Evolutionary conservation across 495 filamentous ascomycete species (phyloP), one percentile per base, ranked within the genome.

Genomic region (Penicillium dipodomyicola): DNA sequence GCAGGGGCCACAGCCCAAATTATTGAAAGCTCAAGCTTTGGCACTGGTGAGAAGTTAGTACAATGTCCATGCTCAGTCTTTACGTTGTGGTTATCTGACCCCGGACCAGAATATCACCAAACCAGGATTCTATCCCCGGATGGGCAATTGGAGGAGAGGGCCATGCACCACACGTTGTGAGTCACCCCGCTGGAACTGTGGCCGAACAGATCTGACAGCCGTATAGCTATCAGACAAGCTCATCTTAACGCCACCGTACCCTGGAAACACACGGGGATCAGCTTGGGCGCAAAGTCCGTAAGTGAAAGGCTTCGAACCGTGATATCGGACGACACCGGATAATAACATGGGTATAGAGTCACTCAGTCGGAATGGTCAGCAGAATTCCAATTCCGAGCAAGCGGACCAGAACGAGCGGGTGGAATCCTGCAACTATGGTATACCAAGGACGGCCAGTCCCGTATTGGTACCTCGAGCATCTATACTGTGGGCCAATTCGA

Each of bases 361-460:
- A 58, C 67, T 9, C 77, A 88, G 52, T 67, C 79, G 17, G 82
- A 86, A 70, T 98, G 91, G 91, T 81, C 80, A 11, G 84, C 84
- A 33, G 90, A 95, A 61, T 77, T 96, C 60, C 84, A 92, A 63
- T 97, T 97, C 76, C 84, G 94, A 58, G 90, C 85, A 8, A 90
- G 82, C 48, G 94, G 94, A 4, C 87, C 86, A 14, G 94, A 97
- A 70, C 79, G 90, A 62, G 90, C 84, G 32, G 84, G 87, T 29
- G 94, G 94, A 43, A 97, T 95, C 72, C 79, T 98, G 56, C 90
- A 96, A 67, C 76, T 98, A 60, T 98, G 95, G 95, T 91, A 93
- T 68, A 84, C 84, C 17, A 86, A 88, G 59, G 83, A 89, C 50
- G 90, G 89, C 44, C 74, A 81, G 59, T 69, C 76, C 60, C 76